Evolutionary conservation across 306 rosid genomes (phyloP), one percentile per base, ranked within the genome.

Genomic region (Abrus pulchellus): DNA sequence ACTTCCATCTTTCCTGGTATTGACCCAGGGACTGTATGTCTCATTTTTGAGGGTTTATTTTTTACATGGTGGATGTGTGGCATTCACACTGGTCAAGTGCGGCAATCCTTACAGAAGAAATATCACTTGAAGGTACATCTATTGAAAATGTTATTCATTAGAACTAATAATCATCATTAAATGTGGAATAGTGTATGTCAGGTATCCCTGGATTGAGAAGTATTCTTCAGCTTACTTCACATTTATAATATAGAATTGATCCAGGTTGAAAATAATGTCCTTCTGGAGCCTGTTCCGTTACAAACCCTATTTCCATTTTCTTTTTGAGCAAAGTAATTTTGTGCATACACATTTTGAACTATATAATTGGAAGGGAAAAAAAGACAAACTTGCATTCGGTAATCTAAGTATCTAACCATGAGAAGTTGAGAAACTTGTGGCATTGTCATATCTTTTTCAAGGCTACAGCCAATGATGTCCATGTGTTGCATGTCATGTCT

Each of bases 1-100:
- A 49, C 57, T 74, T 79, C 72, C 77, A 14, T 89, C 71, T 14
- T 89, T 61, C 83, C 93, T 68, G 92, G 91, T 80, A 0, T 88
- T 71, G 90, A 93, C 53, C 97, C 94, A 0, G 90, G 87, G 62
- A 87, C 95, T 9, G 28, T 89, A 43, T 90, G 92, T 77, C 98
- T 96, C 73, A 65, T 96, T 43, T 68, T 86, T 11, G 99, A 96
- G 92, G 97, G 99, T 47, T 89, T 93, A 62, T 60, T 96, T 27
- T 96, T 96, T 84, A 86, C 97, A 41, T 96, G 99, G 99, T 93
- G 99, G 99, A 92, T 96, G 94, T 96, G 98, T 69, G 98, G 98
- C 72, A 90, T 90, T 66, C 91, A 93, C 80, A 90, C 93, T 41
- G 99, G 99, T 83, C 92, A 89, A 76, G 88, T 87, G 82, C 91